These are phyloP conservation scores for Metschnikowia cubensis DNA, from an alignment of 805 yeast genomes.

Conservation along the genomic window DNA sequence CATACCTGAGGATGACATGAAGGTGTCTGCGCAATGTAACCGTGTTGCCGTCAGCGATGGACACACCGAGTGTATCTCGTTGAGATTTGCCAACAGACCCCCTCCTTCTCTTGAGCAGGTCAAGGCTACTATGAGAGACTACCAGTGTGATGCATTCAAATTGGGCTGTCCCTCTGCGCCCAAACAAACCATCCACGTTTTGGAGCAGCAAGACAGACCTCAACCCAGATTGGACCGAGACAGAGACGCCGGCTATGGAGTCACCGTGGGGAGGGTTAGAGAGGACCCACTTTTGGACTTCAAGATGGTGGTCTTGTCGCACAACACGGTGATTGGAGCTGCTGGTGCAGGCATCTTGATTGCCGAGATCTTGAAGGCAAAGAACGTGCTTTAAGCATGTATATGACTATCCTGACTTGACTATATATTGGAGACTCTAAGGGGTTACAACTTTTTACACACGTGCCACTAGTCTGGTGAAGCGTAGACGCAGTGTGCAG, in stretches of 20 bases:
- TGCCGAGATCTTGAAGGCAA: conserved; percentile 83
- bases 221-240: conserved; percentile 97
- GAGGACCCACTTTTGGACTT: conserved; percentile 89
- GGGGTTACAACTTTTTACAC: background rate
- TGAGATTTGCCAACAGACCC: conserved; percentile 75
- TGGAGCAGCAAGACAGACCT: conserved; percentile 91
- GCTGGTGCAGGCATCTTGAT: conserved; percentile 97
- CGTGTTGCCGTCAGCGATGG: conserved; percentile 97
- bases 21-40: conserved; percentile 93
- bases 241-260: conserved; percentile 91
- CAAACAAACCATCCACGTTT: conserved; percentile 81
- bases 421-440: background rate
- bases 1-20: conserved; percentile 64
- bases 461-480: background rate
- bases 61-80: conserved; percentile 91
- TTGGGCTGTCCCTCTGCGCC: conserved; percentile 92
- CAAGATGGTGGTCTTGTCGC: conserved; percentile 97
- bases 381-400: conserved; percentile 55
- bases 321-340: conserved; percentile 96
- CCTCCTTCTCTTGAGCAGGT: conserved; percentile 83
- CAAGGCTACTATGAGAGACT: conserved; percentile 63
- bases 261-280: conserved; percentile 90
- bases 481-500: background rate
- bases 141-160: conserved; percentile 75
- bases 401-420: background rate